Percentiles rank a stretch among this genome's conserved stretches.
Evolutionary conservation across 345 rosid genomes (phyloP).

Genomic region (Acer saccharum): DNA sequence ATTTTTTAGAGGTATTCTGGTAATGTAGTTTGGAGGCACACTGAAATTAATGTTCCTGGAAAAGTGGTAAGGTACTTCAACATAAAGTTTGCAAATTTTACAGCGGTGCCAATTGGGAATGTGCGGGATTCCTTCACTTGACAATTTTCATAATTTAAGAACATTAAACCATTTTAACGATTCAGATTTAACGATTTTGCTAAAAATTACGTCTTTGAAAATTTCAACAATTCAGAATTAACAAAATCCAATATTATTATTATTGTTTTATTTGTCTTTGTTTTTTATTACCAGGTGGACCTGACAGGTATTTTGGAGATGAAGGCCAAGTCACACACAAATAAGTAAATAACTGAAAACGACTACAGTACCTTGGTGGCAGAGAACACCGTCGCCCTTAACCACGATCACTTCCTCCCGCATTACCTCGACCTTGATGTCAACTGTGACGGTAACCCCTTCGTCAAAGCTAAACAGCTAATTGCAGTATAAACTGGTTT

Average conservation of each 20-base stretch:
- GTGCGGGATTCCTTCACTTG: too few species aligned
- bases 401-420: slow-evolving; percentile 74
- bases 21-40: too few species aligned
- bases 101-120: too few species aligned
- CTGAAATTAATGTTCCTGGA: too few species aligned
- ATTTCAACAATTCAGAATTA: too few species aligned
- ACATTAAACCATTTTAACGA: too few species aligned
- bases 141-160: too few species aligned
- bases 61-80: slow-evolving; percentile 41
- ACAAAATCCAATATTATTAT: background rate
- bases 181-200: background rate
- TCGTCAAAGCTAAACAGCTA: slow-evolving; percentile 47
- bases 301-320: slow-evolving; percentile 64
- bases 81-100: background rate
- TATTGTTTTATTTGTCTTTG: too few species aligned
- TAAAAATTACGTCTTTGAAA: too few species aligned
- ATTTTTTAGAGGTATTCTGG: slow-evolving; percentile 55
- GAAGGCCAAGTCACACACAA: slow-evolving; percentile 53
- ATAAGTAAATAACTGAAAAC: slow-evolving; percentile 30
- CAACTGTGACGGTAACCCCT: slow-evolving; percentile 68
- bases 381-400: slow-evolving; percentile 65
- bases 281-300: slow-evolving; percentile 45
- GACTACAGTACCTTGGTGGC: slow-evolving; percentile 65
- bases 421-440: slow-evolving; percentile 78
- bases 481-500: too few species aligned